These are phyloP conservation scores for Emergomyces orientalis DNA, from an alignment of 2,329 filamentous ascomycete species.

Conservation along the genomic window DNA sequence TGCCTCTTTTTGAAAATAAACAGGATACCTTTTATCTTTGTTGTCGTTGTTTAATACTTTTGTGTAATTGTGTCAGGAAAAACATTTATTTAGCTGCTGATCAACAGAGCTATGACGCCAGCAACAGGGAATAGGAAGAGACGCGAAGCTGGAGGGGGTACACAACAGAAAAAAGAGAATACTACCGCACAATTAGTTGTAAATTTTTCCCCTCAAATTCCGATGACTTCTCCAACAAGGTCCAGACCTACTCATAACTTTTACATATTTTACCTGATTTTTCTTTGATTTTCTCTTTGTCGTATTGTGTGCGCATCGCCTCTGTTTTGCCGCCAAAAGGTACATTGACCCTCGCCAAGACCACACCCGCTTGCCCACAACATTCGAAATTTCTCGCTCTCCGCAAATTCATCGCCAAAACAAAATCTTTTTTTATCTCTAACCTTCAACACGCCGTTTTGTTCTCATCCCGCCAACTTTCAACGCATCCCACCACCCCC, in stretches of 20 bases:
- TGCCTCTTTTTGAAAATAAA: not conserved
- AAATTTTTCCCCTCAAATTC: not conserved
- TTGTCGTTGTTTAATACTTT: too few species aligned
- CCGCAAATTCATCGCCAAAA: not conserved
- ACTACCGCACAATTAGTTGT: not conserved
- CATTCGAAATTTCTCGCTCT: constrained; percentile 12
- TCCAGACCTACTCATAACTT: not conserved
- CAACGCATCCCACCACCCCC: not conserved
- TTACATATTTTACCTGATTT: not conserved
- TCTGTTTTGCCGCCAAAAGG: not conserved
- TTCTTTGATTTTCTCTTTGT: not conserved
- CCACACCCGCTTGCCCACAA: constrained; percentile 11
- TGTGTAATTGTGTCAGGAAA: too few species aligned
- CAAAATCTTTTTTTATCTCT: not conserved
- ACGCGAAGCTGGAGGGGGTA: not conserved
- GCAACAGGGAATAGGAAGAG: too few species aligned
- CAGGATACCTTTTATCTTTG: not conserved
- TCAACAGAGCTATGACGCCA: constrained; percentile 1
- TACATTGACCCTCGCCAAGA: constrained; percentile 12
- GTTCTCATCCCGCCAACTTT: not conserved
- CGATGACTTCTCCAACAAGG: not conserved
- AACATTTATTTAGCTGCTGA: constrained; percentile 1
- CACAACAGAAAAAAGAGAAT: not conserved
- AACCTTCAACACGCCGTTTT: not conserved
- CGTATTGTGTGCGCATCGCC: not conserved